Base-by-base conservation (phyloP, 2,329 filamentous ascomycete genomes). In the Ophiostoma australiae region DNA sequence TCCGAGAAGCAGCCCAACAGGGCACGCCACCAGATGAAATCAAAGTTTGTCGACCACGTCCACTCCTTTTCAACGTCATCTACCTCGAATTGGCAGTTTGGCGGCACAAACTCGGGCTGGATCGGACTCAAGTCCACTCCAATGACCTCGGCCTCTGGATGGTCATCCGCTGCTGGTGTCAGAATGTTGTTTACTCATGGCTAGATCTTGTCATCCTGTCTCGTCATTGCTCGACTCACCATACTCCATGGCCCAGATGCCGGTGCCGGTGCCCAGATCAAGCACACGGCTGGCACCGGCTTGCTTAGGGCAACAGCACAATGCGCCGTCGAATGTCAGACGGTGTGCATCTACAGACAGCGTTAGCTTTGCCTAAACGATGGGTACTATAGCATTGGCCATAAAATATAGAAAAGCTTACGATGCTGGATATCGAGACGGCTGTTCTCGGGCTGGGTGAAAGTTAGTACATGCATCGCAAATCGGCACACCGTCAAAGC, bases 11-110 rank as follows among this genome's bases (percentile, higher is more conserved):
- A 75, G 58, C 74, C 74, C 1, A 73, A 71, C 67, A 75, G 63
- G 17, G 72, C 72, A 23, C 75, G 74, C 61, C 72, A 70, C 69
- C 73, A 75, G 65, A 76, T 75, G 20, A 75, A 75, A n/a, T 76
- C 75, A 66, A 76, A 76, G 27, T 70, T 70, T 15, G 65, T 69
- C 13, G 27, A 44, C 72, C 72, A 76, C 2, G 75, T 75, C 75
- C 75, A 76, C 5, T 76, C 75, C 66, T 76, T 74, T 63, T 76
- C 75, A 1, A 74, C 4, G 31, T 75, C 74, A 67, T 75, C 74
- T 11, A 75, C 70, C 55, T 75, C 73, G 4, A 74, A 75, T 15
- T 69, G 70, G 68, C 73, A 73, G 71, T 73, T 73, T 20, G 72
- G 70, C 13, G 72, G 72, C 5, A 71, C 71, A 17, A 72, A 72